Percentiles rank a stretch among this genome's conserved stretches.
phyloP scores from a whole-genome alignment of 2,329 filamentous ascomycete genomes.

The Mollisiaceae sp. region DNA sequence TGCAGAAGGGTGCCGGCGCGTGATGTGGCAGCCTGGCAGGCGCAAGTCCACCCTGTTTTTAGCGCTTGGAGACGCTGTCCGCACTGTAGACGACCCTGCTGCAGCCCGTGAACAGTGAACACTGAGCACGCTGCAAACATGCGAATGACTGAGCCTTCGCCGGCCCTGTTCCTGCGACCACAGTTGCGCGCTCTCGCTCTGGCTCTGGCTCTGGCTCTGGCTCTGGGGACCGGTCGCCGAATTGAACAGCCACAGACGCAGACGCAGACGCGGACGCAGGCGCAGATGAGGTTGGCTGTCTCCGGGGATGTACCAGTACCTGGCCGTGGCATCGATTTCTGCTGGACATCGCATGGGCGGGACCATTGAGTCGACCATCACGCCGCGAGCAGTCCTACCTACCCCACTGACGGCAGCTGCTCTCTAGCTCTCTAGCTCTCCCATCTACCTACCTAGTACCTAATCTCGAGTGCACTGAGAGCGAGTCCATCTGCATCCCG shows the following conservation, averaged over 20 bases:
- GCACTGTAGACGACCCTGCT: conserved; percentile 6
- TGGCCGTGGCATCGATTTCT: background rate
- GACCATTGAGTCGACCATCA: too few species aligned
- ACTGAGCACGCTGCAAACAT: background rate
- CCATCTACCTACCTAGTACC: too few species aligned
- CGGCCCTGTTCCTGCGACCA: conserved; percentile 4
- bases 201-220: background rate
- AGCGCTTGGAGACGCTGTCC: conserved; percentile 11
- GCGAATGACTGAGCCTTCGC: background rate
- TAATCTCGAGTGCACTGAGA: background rate
- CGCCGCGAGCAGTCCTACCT: background rate
- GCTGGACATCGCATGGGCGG: too few species aligned
- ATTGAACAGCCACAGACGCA: background rate
- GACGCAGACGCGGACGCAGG: too few species aligned
- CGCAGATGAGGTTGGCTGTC: background rate
- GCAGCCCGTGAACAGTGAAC: background rate
- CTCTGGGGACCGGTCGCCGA: background rate
- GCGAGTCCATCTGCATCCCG: background rate
- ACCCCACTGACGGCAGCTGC: background rate
- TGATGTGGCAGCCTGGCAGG: background rate
- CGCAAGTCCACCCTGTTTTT: background rate
- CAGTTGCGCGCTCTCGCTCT: background rate
- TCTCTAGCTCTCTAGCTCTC: background rate
- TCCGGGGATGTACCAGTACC: background rate
- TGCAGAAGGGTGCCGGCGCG: too few species aligned